Base-by-base conservation (phyloP, 2,329 filamentous ascomycete genomes). In the Pseudocercospora musae region DNA sequence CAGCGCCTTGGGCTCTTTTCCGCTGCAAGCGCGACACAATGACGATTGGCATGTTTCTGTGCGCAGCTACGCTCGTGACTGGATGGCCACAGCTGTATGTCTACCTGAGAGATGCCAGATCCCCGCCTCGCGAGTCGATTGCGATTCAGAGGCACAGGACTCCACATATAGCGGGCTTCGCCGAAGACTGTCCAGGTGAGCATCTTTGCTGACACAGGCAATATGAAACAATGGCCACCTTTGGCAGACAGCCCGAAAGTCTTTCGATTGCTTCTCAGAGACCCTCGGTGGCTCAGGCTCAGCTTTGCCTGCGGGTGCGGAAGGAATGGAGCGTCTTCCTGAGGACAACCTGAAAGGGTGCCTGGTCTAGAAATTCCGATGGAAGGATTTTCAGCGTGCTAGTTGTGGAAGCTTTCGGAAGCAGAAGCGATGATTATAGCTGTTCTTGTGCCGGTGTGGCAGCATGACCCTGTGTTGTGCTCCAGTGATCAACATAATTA, bases 401-500 rank as follows among this genome's bases (percentile, higher is more conserved):
- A 54, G 52, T 21, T 23, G 27, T 54, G 13, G 50, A 54, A 37
- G 50, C 25, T 37, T 54, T 54, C 33, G 27, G 50, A 54, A 52
- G 31, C 21, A 23, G 52, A 33, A 54, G 15, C 52, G 52, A 33
- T 21, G 52, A 54, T 31, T 54, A 40, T 54, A 20, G 50, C 52
- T 54, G n/a, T 52, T 46, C 33, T 20, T 42, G 57, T 54, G 21
- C 33, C 55, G 27, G 25, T 15, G 44, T 23, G 27, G 49, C 54
- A 44, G 50, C 50, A 37, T 56, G 59, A 21, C 29, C 29, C 37
- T 53, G 44, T 18, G 21, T 20, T 31, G 58, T 60, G 49, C 31
- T 49, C 48, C 52, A 40, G 59, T 58, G 54, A 62, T 62, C 52
- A 58, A 54, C 59, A 57, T 48, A 59, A 37, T 60, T 52, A 21